Percentiles rank a stretch among this genome's conserved stretches.
These are phyloP conservation scores for Pezicula radicicola DNA, from an alignment of 2,329 filamentous ascomycete genomes.

Conservation along the genomic window DNA sequence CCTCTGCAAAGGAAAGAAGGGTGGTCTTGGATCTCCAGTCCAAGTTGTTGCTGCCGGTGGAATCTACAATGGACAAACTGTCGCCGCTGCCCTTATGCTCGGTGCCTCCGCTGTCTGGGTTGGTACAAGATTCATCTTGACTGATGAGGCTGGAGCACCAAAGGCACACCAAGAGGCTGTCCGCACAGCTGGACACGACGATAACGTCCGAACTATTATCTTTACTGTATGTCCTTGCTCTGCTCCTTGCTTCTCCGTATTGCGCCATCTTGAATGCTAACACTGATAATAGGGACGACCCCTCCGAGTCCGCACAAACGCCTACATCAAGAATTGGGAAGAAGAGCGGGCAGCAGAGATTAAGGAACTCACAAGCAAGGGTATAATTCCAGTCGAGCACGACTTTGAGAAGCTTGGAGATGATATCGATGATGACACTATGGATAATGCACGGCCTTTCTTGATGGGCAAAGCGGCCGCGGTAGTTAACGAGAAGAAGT, in stretches of 20 bases:
- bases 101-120: conserved; percentile 94
- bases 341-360: conserved; percentile 87
- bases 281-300: conserved; percentile 61
- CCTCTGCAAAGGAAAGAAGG: conserved; percentile 75
- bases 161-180: conserved; percentile 95
- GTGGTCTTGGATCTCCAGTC: conserved; percentile 79
- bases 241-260: neutral
- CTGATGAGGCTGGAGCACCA: conserved; percentile 90
- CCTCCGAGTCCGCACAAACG: conserved; percentile 87
- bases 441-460: conserved; percentile 89
- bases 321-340: conserved; percentile 96
- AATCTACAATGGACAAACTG: conserved; percentile 86
- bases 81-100: conserved; percentile 89
- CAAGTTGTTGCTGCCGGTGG: conserved; percentile 93
- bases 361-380: conserved; percentile 85
- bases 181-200: conserved; percentile 85
- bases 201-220: conserved; percentile 96
- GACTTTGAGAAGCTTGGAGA: conserved; percentile 86
- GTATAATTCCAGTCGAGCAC: conserved; percentile 88
- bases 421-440: conserved; percentile 76
- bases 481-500: conserved; percentile 89
- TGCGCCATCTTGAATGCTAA: conserved; percentile 19
- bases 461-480: conserved; percentile 97
- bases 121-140: conserved; percentile 91
- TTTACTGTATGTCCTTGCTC: conserved; percentile 62